A percentile compares a stretch with the other conserved stretches of the same genome.
Evolutionary conservation across 371 early-diverging fungal species (phyloP).

Genomic region (Mortierella sp.): DNA sequence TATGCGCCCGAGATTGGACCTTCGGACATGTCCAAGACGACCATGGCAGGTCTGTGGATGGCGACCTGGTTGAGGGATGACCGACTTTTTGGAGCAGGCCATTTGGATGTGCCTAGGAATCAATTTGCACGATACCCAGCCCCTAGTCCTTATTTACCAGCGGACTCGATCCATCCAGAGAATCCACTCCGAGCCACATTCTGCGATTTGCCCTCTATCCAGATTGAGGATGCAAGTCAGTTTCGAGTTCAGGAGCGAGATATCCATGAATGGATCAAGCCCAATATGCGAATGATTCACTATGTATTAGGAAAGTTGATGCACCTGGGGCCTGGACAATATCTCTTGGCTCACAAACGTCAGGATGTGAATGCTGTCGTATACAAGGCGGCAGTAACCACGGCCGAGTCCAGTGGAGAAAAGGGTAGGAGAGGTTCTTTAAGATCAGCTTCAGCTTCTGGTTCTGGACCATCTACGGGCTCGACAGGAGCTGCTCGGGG

Average conservation of each 20-base stretch:
- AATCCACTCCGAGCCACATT: constrained; percentile 39
- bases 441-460: neutral
- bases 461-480: neutral
- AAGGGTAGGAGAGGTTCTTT: neutral
- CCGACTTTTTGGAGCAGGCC: constrained; percentile 30
- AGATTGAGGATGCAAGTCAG: constrained; percentile 30
- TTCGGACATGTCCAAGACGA: constrained; percentile 15
- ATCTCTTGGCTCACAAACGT: constrained; percentile 37
- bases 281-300: constrained; percentile 42
- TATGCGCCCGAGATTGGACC: constrained; percentile 40
- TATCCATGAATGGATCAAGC: constrained; percentile 42
- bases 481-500: constrained; percentile 1
- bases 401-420: too few species aligned
- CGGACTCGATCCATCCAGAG: constrained; percentile 6
- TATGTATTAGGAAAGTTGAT: constrained; percentile 31
- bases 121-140: constrained; percentile 43
- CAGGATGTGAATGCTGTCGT: constrained; percentile 39
- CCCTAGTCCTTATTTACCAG: neutral
- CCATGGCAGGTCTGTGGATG: constrained; percentile 52
- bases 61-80: constrained; percentile 45
- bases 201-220: constrained; percentile 39
- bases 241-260: constrained; percentile 36
- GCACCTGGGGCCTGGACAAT: constrained; percentile 36
- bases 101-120: constrained; percentile 45
- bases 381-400: constrained; percentile 28